Percentiles rank a stretch among this genome's conserved stretches.
phyloP scores from a whole-genome alignment of 2,329 filamentous ascomycete genomes.

The Iodosphaeria phyllophila region DNA sequence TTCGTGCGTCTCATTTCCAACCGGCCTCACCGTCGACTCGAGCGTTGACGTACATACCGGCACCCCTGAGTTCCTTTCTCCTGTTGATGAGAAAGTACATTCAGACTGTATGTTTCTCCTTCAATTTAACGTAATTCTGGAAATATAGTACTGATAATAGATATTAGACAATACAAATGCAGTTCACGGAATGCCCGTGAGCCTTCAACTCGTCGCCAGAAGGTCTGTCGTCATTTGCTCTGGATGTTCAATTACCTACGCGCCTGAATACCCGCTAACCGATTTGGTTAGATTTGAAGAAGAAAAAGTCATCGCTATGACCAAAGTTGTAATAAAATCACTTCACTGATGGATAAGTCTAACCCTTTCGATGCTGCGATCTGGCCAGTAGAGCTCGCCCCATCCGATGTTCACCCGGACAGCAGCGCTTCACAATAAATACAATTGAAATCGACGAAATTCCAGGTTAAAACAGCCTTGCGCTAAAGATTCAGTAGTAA shows the following conservation, averaged over 20 bases:
- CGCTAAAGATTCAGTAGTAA: no score
- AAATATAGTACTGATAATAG: no score
- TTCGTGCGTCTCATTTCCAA: conserved; percentile 25
- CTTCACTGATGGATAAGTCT: conserved; percentile 8
- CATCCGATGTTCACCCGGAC: no score
- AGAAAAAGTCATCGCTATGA: conserved; percentile 15
- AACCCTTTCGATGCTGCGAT: no score
- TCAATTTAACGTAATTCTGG: background rate
- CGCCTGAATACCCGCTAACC: background rate
- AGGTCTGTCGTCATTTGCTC: conserved; percentile 7
- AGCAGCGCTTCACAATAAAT: no score
- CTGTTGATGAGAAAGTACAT: conserved; percentile 18
- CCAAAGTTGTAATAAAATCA: conserved; percentile 9
- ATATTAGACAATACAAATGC: conserved; percentile 19
- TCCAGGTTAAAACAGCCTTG: no score
- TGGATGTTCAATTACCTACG: background rate
- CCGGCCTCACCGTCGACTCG: conserved; percentile 20
- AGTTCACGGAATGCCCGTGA: conserved; percentile 23
- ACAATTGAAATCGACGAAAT: no score
- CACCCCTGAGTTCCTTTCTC: conserved; percentile 15
- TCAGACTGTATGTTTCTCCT: conserved; percentile 20
- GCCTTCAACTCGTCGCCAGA: conserved; percentile 22
- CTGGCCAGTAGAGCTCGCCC: no score
- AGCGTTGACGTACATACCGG: conserved; percentile 15
- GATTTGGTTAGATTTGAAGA: conserved; percentile 11